Evolutionary conservation across 345 rosid genomes (phyloP), one percentile per base, ranked within the genome.

Genomic region (Raphanus sativus): DNA sequence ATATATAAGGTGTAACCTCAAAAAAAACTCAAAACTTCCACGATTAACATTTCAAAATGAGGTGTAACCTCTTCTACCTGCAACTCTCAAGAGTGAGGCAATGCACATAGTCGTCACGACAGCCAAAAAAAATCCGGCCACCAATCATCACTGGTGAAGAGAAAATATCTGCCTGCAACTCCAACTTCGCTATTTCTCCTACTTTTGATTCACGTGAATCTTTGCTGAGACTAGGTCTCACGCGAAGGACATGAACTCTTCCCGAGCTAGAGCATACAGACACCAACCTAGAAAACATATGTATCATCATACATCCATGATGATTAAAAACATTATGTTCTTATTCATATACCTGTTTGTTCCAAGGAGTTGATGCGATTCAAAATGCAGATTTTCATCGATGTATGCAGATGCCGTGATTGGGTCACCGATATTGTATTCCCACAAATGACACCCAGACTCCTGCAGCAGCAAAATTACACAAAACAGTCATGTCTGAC

Each of bases 81-180:
- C 40, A 40, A 61, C 81, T 75, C 77, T 75, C 83, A 76, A 85
- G 70, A 68, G 83, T 83, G 74, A 90, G 62, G 79, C 98, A 94
- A 69, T 83, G 89, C 73, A 89, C 82, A 79, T 87, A 82, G 81
- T 92, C 95, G 67, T 94, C 96, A 76, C 98, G 84, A 74, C 97
- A 90, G 42, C 99, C 99, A 32, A 92, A 88, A 81, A 92, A 95
- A 68, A 95, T 85, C 78, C 84, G 56, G 55, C 99, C 97, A n/a
- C 92, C 93, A 5, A 92, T 77, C 98, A 92, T 89, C 83, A 92
- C 91, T 5, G 98, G 97, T 15, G 97, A 95, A 52, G 99, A 95
- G 81, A 92, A 95, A 60, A 92, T 82, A 45, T 92, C 91, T 59
- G 88, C 97, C 12, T 77, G 83, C 12, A 92, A 86, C 72, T 87